phyloP scores from a whole-genome alignment of 1,139 yeast species.

The Yamadazyma sp. region DNA sequence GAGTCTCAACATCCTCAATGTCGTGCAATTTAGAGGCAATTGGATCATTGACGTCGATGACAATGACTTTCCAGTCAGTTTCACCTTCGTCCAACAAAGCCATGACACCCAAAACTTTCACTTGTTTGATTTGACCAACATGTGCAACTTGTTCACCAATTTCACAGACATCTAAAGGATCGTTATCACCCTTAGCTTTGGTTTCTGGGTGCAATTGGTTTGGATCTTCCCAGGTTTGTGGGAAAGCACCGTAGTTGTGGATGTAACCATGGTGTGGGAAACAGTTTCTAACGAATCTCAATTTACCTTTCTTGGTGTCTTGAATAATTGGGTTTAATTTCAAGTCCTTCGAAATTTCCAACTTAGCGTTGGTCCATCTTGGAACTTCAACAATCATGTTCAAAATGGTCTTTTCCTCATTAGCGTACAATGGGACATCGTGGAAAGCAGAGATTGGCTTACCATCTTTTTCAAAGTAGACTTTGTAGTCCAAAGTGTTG shows the following conservation, averaged over 20 bases:
- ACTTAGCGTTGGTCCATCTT: slow-evolving; percentile 92
- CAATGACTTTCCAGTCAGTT: slow-evolving; percentile 95
- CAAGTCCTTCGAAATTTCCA: slow-evolving; percentile 78
- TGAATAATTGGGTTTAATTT: slow-evolving; percentile 87
- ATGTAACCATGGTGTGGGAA: slow-evolving; percentile 97
- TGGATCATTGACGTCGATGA: slow-evolving; percentile 79
- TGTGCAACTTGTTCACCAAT: slow-evolving; percentile 73
- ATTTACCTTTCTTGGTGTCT: slow-evolving; percentile 88
- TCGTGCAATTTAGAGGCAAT: slow-evolving; percentile 73
- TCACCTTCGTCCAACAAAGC: slow-evolving; percentile 97
- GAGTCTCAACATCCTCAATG: slow-evolving; percentile 76
- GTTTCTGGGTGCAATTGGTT: slow-evolving; percentile 66
- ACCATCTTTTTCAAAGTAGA: slow-evolving; percentile 54
- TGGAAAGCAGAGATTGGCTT: slow-evolving; percentile 62
- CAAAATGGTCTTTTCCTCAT: slow-evolving; percentile 60
- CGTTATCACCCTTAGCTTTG: slow-evolving; percentile 88
- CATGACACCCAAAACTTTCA: slow-evolving; percentile 88
- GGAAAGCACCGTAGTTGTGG: slow-evolving; percentile 97
- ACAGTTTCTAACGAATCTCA: slow-evolving; percentile 84
- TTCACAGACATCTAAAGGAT: slow-evolving; percentile 95
- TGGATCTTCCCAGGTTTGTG: slow-evolving; percentile 95
- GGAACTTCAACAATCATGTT: slow-evolving; percentile 95
- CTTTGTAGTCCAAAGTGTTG: slow-evolving; percentile 88
- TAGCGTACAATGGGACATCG: slow-evolving; percentile 79
- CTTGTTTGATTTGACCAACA: slow-evolving; percentile 77